A percentile compares a stretch with the other conserved stretches of the same genome.
These are phyloP conservation scores for Pseudogymnoascus sp. DNA, from an alignment of 2,329 filamentous ascomycete genomes.

Conservation along the genomic window DNA sequence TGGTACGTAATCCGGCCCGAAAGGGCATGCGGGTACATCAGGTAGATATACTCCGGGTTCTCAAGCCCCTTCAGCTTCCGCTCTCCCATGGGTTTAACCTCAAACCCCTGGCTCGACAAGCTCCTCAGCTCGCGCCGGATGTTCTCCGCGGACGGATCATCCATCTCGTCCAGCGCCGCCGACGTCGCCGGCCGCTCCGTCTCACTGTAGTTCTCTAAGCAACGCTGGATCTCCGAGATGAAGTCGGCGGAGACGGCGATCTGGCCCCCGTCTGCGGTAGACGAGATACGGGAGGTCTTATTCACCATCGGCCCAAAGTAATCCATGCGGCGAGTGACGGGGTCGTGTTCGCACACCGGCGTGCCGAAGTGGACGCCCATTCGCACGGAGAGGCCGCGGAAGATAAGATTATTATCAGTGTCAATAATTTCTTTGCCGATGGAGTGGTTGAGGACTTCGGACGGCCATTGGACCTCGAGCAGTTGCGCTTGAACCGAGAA, in stretches of 20 bases:
- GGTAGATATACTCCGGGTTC: slow-evolving; percentile 91
- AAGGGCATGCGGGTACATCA: slow-evolving; percentile 86
- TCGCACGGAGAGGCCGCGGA: slow-evolving; percentile 85
- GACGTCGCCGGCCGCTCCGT: slow-evolving; percentile 60
- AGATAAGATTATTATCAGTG: slow-evolving; percentile 80
- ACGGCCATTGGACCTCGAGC: slow-evolving; percentile 84
- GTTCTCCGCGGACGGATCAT: slow-evolving; percentile 63
- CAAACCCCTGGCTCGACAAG: slow-evolving; percentile 84
- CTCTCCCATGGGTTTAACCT: slow-evolving; percentile 93
- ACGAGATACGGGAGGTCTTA: slow-evolving; percentile 85
- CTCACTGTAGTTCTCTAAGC: slow-evolving; percentile 82
- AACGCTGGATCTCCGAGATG: slow-evolving; percentile 89
- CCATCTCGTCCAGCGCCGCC: slow-evolving; percentile 67
- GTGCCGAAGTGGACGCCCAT: slow-evolving; percentile 98
- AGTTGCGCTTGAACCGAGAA: slow-evolving; percentile 88
- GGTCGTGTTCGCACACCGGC: slow-evolving; percentile 90
- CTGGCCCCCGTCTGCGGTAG: slow-evolving; percentile 90
- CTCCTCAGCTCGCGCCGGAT: slow-evolving; percentile 84
- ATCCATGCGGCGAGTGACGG: slow-evolving; percentile 95
- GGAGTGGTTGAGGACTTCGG: slow-evolving; percentile 79
- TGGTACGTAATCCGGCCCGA: slow-evolving; percentile 71
- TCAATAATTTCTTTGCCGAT: slow-evolving; percentile 77
- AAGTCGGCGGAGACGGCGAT: slow-evolving; percentile 97
- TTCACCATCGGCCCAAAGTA: slow-evolving; percentile 99
- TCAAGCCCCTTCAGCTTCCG: slow-evolving; percentile 93